These are phyloP conservation scores for Alternaria conjuncta DNA, from an alignment of 2,329 filamentous ascomycete genomes.

Conservation along the genomic window DNA sequence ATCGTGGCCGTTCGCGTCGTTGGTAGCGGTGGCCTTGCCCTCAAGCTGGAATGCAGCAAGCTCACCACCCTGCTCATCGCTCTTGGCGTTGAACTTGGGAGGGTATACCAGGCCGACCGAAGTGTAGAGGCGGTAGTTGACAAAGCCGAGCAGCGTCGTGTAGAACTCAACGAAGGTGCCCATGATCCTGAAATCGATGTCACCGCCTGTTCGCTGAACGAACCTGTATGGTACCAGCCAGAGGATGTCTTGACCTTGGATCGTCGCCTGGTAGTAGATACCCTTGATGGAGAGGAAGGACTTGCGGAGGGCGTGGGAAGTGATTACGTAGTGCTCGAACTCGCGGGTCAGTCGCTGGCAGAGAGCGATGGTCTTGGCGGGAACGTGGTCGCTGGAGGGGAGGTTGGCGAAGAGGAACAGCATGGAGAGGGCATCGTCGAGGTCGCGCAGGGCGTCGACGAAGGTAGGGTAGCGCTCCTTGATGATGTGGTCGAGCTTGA, in stretches of 20 bases:
- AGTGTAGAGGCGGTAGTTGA: slow-evolving; percentile 95
- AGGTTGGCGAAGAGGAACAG: slow-evolving; percentile 97
- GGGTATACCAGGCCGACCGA: slow-evolving; percentile 91
- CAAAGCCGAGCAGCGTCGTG: slow-evolving; percentile 91
- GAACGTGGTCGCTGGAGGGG: slow-evolving; percentile 85
- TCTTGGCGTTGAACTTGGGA: slow-evolving; percentile 85
- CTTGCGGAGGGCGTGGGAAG: slow-evolving; percentile 88
- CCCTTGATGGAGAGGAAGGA: slow-evolving; percentile 99
- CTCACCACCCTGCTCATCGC: slow-evolving; percentile 89
- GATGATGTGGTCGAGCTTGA: slow-evolving; percentile 95
- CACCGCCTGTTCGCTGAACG: slow-evolving; percentile 90
- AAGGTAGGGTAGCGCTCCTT: slow-evolving; percentile 98
- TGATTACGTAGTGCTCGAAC: slow-evolving; percentile 97
- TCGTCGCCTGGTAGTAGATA: slow-evolving; percentile 98
- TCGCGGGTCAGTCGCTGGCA: slow-evolving; percentile 93
- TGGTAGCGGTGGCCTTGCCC: slow-evolving; percentile 64
- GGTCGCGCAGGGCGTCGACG: slow-evolving; percentile 87
- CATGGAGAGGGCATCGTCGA: slow-evolving; percentile 96
- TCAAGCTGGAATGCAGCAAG: slow-evolving; percentile 90
- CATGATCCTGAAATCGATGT: slow-evolving; percentile 99
- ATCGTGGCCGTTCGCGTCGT: slow-evolving; percentile 35
- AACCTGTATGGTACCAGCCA: slow-evolving; percentile 99
- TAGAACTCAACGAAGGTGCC: slow-evolving; percentile 99
- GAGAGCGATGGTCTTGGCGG: slow-evolving; percentile 91
- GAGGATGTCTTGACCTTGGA: slow-evolving; percentile 94